These are phyloP conservation scores for Gonium pectorale DNA, from an alignment of 139 green algal species.

Conservation along the genomic window DNA sequence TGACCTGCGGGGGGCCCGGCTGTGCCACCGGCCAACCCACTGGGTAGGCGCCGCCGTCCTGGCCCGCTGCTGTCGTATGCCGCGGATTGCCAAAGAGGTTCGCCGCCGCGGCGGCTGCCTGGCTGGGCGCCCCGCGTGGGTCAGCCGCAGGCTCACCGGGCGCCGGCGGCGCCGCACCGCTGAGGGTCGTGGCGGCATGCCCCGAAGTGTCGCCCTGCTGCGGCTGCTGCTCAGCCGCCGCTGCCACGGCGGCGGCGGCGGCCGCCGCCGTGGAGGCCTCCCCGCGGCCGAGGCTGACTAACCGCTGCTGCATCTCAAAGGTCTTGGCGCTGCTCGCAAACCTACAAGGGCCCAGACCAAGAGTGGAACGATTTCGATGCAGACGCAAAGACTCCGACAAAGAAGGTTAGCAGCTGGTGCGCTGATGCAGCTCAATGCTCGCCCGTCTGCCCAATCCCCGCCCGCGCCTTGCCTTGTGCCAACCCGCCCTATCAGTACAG, in stretches of 20 bases:
- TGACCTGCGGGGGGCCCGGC: neutral
- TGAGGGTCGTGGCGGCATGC: neutral
- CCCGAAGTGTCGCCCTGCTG: neutral
- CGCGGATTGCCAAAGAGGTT: no score
- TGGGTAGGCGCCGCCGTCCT: no score
- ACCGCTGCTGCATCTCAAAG: slow-evolving; percentile 19
- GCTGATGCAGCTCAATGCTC: neutral
- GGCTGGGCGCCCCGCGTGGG: neutral
- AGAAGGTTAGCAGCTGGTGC: no score
- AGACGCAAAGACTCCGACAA: no score
- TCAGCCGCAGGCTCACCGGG: neutral
- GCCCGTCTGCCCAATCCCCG: neutral
- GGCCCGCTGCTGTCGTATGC: no score
- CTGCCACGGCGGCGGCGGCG: neutral
- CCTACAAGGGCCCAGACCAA: neutral
- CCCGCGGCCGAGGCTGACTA: slow-evolving; percentile 20
- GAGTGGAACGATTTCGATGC: no score
- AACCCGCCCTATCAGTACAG: neutral
- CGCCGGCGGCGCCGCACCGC: neutral
- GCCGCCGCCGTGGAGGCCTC: neutral
- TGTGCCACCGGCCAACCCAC: no score
- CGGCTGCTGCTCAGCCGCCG: neutral
- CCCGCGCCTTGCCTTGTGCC: neutral
- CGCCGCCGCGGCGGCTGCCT: neutral
- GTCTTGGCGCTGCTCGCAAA: slow-evolving; percentile 9